Conservation (phyloP, 2,329 filamentous ascomycete genomes). For the Pseudocercospora musae region DNA sequence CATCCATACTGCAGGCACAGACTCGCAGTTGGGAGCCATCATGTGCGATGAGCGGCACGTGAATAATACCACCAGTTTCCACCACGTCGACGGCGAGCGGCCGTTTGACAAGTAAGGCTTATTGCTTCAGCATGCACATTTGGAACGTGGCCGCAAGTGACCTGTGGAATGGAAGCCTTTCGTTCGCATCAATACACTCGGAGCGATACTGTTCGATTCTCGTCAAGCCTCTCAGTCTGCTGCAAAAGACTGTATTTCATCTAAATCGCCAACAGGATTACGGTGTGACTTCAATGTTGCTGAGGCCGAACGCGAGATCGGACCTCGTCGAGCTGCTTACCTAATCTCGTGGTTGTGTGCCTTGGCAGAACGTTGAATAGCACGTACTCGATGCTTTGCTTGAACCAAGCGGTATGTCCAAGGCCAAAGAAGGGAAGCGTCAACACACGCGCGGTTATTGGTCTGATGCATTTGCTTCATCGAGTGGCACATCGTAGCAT, state of each 20-base stretch:
- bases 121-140: no score
- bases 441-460: not conserved
- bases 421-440: not conserved
- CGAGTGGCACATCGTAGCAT: no score
- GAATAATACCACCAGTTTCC: not conserved
- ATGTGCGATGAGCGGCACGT: not conserved
- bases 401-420: no score
- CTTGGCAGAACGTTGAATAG: not conserved
- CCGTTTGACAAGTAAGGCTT: no score
- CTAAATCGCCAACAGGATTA: no score
- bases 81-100: no score
- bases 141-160: no score
- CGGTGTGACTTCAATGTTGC: not conserved
- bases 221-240: not conserved
- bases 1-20: constrained; percentile 15
- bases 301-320: not conserved
- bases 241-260: no score
- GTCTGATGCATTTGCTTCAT: no score
- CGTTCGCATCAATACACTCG: no score
- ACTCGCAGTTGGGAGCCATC: not conserved
- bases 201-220: not conserved
- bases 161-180: no score
- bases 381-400: no score
- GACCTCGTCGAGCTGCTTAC: not conserved
- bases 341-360: not conserved